Base-by-base conservation (phyloP, 371 early-diverging fungal species). In the Lichtheimia hyalospora region DNA sequence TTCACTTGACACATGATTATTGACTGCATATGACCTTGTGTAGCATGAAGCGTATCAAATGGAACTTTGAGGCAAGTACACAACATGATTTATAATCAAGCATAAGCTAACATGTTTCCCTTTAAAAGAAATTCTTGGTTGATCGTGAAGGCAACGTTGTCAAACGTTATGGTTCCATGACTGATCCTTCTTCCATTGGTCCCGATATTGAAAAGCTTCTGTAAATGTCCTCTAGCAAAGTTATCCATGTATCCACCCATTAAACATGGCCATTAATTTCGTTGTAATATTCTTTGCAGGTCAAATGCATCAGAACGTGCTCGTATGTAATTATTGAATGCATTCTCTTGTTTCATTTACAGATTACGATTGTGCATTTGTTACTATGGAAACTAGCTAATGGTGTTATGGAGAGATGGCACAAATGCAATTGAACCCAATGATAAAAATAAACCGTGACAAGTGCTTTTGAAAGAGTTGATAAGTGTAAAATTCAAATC, bases 111-210 rank as follows among this genome's bases (percentile, higher is more conserved):
- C 27, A 55, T 63, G 49, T 25, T n/a, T 34, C 41, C 43, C 24
- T 51, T 12, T 3, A 20, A 40, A 63, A 79, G 75, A 91, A 90
- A 79, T 95, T 93, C 70, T 62, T 95, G 44, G 68, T 93, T 39
- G 81, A 84, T 71, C 79, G 73, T 51, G 68, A 89, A 40, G 95
- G 95, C 24, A 76, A 81, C 8, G 86, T 89, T 13, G 75, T 87
- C 27, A 66, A 77, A 49, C 81, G 93, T 24, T 92, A 84, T 68
- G 64, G 79, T 13, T 84, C 89, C 23, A 60, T 64, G 16, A 64
- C 73, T 8, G 83, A 73, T 42, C 91, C 91, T 39, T 66, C 77
- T 43, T 56, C 71, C 10, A 77, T 90, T 48, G 84, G 61, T 10
- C 53, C 62, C 1, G 83, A 87, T 40, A 75, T 90, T 24, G 84